Conservation (phyloP, 805 yeast genomes). For the Priceomyces haplophilus region DNA sequence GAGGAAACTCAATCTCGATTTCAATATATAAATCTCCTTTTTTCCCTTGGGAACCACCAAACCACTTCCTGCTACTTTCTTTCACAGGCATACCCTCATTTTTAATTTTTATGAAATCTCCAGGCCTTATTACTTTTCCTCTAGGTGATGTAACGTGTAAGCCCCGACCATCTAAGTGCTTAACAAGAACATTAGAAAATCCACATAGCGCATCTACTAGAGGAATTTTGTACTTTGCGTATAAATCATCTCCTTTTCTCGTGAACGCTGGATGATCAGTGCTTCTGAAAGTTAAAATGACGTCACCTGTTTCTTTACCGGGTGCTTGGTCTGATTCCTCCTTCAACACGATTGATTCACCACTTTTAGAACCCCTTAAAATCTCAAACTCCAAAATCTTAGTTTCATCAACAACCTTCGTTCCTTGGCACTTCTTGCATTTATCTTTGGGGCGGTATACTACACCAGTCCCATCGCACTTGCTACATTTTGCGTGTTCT, state of each 20-base stretch:
- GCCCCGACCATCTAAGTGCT: conserved; percentile 78
- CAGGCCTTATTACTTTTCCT: conserved; percentile 82
- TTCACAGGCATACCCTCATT: conserved; percentile 83
- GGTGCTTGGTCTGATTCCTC: conserved; percentile 78
- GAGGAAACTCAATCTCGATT: conserved; percentile 76
- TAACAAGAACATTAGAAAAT: conserved; percentile 58
- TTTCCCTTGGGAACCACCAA: conserved; percentile 20
- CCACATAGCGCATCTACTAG: conserved; percentile 86
- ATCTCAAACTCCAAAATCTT: conserved; percentile 75
- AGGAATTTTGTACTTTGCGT: conserved; percentile 56
- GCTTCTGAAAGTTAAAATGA: conserved; percentile 58
- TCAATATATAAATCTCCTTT: conserved; percentile 71
- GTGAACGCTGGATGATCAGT: conserved; percentile 47
- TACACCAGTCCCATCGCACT: conserved; percentile 71
- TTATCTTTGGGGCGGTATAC: conserved; percentile 59
- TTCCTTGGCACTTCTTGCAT: conserved; percentile 76
- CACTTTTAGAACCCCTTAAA: conserved; percentile 63
- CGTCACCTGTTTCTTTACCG: conserved; percentile 75
- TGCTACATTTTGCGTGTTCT: conserved; percentile 56
- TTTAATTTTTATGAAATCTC: conserved; percentile 58
- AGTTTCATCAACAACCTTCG: conserved; percentile 56
- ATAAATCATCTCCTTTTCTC: conserved; percentile 63
- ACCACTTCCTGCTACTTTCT: conserved; percentile 25
- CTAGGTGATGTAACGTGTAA: conserved; percentile 60
- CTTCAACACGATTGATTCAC: conserved; percentile 56